phyloP scores from a whole-genome alignment of 2,329 filamentous ascomycete species.

The Hypocreales sp. region DNA sequence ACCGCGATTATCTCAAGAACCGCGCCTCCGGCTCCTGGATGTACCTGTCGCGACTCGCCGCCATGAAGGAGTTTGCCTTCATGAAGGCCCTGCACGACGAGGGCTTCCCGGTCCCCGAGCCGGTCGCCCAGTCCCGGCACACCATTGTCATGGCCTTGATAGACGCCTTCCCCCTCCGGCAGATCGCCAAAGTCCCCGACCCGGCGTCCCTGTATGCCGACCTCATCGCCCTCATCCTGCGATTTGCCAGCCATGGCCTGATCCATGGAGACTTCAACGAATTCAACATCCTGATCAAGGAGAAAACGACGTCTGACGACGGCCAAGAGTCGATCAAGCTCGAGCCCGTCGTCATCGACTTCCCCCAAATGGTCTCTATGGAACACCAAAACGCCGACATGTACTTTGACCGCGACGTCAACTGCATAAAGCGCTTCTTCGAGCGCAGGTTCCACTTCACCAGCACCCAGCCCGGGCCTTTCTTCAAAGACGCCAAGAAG shows the following conservation, averaged over 20 bases:
- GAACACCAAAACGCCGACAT: constrained; percentile 88
- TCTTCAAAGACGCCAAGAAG: constrained; percentile 73
- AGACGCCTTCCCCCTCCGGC: constrained; percentile 80
- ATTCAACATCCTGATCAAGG: constrained; percentile 93
- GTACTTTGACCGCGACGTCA: constrained; percentile 94
- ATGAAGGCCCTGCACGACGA: constrained; percentile 76
- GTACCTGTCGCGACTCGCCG: constrained; percentile 88
- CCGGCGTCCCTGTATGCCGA: constrained; percentile 83
- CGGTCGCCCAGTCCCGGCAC: constrained; percentile 78
- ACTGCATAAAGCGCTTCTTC: constrained; percentile 92
- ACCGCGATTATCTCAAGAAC: constrained; percentile 86
- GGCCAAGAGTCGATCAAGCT: constrained; percentile 31
- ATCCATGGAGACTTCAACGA: constrained; percentile 99
- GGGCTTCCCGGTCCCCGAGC: constrained; percentile 79
- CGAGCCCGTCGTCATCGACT: constrained; percentile 83
- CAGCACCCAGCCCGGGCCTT: constrained; percentile 67
- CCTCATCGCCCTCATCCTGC: constrained; percentile 71
- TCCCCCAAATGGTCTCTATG: constrained; percentile 95
- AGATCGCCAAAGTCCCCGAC: constrained; percentile 71
- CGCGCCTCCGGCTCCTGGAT: constrained; percentile 78
- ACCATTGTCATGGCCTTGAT: constrained; percentile 93
- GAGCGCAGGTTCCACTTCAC: constrained; percentile 77
- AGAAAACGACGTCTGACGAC: constrained; percentile 31
- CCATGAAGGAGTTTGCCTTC: constrained; percentile 87
- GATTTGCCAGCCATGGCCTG: constrained; percentile 69